These are phyloP conservation scores for Thalassiosira oceanica DNA, from an alignment of 352 stramenopile species.

Conservation along the genomic window DNA sequence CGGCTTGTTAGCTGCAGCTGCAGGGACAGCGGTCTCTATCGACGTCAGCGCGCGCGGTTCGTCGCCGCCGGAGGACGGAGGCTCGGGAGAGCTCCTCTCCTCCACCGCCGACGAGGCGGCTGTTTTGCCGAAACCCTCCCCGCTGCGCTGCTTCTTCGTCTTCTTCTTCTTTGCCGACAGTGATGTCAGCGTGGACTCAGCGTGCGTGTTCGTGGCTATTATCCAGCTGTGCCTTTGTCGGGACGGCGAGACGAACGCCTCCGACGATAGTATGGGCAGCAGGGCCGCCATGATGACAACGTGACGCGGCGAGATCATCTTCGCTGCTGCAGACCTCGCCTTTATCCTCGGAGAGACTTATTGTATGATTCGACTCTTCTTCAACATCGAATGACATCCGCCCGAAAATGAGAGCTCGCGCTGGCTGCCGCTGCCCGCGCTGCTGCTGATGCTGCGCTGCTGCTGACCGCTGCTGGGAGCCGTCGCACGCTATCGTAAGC, in stretches of 20 bases:
- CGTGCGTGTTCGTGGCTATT: not conserved
- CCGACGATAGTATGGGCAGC: slow-evolving; percentile 8
- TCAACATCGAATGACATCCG: too few species aligned
- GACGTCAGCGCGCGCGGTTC: slow-evolving; percentile 6
- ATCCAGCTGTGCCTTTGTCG: not conserved
- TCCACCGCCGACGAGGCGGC: not conserved
- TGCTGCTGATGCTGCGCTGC: too few species aligned
- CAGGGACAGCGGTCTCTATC: slow-evolving; percentile 2
- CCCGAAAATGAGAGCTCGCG: too few species aligned
- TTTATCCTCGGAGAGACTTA: too few species aligned
- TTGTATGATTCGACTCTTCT: too few species aligned
- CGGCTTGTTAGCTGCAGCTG: not conserved
- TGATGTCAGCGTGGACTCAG: not conserved
- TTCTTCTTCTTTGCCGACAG: slow-evolving; percentile 16
- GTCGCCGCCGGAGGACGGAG: not conserved
- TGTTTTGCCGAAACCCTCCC: slow-evolving; percentile 27
- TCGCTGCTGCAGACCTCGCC: too few species aligned
- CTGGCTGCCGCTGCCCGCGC: too few species aligned
- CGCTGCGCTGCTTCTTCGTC: slow-evolving; percentile 1
- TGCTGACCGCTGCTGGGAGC: too few species aligned
- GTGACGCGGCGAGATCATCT: too few species aligned
- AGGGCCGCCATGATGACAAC: too few species aligned
- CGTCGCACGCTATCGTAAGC: too few species aligned
- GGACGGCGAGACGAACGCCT: not conserved
- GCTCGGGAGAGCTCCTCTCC: not conserved